phyloP scores from a whole-genome alignment of 2,329 filamentous ascomycete species.

The Penicillium sp. region DNA sequence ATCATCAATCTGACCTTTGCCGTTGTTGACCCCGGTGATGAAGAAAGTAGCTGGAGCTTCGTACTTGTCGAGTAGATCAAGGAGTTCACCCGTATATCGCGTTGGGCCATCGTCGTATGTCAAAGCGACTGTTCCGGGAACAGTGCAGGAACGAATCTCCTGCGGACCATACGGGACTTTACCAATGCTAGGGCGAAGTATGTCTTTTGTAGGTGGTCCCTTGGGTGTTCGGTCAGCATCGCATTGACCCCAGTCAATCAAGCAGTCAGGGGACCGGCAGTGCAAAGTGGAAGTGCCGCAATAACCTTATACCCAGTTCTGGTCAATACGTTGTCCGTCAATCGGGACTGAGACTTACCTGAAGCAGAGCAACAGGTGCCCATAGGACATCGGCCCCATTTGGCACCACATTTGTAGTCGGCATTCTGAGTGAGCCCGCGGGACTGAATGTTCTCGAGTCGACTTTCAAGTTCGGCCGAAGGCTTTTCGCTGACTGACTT shows the following conservation, averaged over 20 bases:
- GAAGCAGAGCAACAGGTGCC: conserved; percentile 40
- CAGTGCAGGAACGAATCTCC: conserved; percentile 40
- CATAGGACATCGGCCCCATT: conserved; percentile 33
- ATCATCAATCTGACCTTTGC: conserved; percentile 46
- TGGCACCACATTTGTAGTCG: conserved; percentile 35
- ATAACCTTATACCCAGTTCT: conserved; percentile 28
- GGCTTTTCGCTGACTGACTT: neutral
- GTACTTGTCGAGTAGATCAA: conserved; percentile 60
- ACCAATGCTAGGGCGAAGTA: conserved; percentile 37
- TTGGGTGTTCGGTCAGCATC: conserved; percentile 36
- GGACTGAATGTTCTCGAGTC: conserved; percentile 5
- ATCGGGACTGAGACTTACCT: conserved; percentile 25
- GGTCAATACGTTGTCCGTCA: neutral
- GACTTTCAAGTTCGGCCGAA: neutral
- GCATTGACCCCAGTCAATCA: conserved; percentile 40
- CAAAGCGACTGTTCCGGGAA: conserved; percentile 61
- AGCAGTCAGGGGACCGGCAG: conserved; percentile 42
- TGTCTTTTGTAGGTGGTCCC: conserved; percentile 34
- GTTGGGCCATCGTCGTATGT: conserved; percentile 68
- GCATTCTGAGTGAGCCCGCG: conserved; percentile 12
- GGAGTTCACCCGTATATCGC: conserved; percentile 59
- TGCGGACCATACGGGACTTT: conserved; percentile 36
- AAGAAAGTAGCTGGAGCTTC: conserved; percentile 67
- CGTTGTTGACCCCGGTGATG: conserved; percentile 53
- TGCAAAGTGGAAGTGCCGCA: conserved; percentile 38